Evolutionary conservation across 2,329 filamentous ascomycete genomes (phyloP).

Genomic region (Botrytis pseudocinerea): DNA sequence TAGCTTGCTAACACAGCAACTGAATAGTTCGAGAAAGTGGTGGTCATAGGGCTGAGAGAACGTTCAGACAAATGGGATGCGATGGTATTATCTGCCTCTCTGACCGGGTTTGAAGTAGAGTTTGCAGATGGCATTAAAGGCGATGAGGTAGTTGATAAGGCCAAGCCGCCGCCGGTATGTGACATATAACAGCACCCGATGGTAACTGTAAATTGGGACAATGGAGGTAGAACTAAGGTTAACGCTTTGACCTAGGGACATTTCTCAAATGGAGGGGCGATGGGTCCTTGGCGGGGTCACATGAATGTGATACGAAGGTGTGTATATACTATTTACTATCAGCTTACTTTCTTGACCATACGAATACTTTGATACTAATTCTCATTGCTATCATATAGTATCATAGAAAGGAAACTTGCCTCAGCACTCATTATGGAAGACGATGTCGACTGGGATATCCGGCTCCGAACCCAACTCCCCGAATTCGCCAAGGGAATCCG

Average conservation of each 20-base stretch:
- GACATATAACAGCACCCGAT: neutral
- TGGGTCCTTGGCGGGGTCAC: constrained; percentile 47
- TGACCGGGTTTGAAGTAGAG: constrained; percentile 47
- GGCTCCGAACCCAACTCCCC: constrained; percentile 40
- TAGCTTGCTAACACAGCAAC: neutral
- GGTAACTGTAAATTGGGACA: neutral
- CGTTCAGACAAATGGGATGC: constrained; percentile 52
- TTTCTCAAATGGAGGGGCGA: constrained; percentile 30
- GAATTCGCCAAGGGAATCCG: constrained; percentile 35
- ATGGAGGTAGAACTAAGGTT: neutral
- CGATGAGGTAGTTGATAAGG: constrained; percentile 45
- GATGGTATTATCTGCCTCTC: constrained; percentile 45
- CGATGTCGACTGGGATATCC: constrained; percentile 48
- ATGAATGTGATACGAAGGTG: constrained; percentile 43
- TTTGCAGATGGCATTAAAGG: constrained; percentile 48
- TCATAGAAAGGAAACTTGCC: constrained; percentile 24
- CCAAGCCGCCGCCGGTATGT: constrained; percentile 41
- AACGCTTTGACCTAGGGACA: constrained; percentile 14
- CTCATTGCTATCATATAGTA: constrained; percentile 30
- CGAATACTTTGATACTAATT: neutral
- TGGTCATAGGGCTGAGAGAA: constrained; percentile 49
- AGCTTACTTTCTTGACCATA: neutral
- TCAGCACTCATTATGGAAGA: constrained; percentile 47
- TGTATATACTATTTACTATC: constrained; percentile 6
- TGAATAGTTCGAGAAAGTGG: constrained; percentile 46